Percentiles rank a stretch among this genome's conserved stretches.
phyloP scores from a whole-genome alignment of 202 grass and related monocot genomes.

The Musa balbisiana region DNA sequence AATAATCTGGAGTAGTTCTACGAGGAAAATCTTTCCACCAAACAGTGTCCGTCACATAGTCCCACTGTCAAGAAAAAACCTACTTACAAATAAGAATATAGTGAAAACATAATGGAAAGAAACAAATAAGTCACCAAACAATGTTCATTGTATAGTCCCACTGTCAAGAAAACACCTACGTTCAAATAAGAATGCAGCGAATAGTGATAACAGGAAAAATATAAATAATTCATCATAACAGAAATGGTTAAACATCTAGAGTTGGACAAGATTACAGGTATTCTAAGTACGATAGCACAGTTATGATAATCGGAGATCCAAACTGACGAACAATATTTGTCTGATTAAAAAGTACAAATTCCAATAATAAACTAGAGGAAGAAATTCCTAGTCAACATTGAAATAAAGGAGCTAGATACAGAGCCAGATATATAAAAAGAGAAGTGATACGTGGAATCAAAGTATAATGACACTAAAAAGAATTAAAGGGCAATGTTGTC shows the following conservation, averaged over 20 bases:
- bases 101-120: neutral
- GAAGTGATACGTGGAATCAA: too few species aligned
- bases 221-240: conserved; percentile 15
- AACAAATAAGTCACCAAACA: conserved; percentile 40
- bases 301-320: neutral
- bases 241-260: neutral
- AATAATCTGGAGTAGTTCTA: conserved; percentile 49
- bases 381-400: too few species aligned
- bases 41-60: conserved; percentile 75
- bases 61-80: conserved; percentile 53
- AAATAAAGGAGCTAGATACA: too few species aligned
- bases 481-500: too few species aligned
- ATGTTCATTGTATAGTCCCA: conserved; percentile 85
- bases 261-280: neutral
- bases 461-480: neutral
- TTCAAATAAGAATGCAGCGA: conserved; percentile 3
- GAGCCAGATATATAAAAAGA: too few species aligned
- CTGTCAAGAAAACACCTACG: conserved; percentile 37
- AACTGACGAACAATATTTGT: neutral
- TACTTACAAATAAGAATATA: conserved; percentile 15
- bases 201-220: too few species aligned
- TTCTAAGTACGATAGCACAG: neutral
- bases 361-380: too few species aligned
- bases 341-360: neutral
- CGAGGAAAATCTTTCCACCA: conserved; percentile 83